A percentile compares a stretch with the other conserved stretches of the same genome.
Conservation (phyloP, 352 stramenopile genomes). For the Pythium phragmitis region DNA sequence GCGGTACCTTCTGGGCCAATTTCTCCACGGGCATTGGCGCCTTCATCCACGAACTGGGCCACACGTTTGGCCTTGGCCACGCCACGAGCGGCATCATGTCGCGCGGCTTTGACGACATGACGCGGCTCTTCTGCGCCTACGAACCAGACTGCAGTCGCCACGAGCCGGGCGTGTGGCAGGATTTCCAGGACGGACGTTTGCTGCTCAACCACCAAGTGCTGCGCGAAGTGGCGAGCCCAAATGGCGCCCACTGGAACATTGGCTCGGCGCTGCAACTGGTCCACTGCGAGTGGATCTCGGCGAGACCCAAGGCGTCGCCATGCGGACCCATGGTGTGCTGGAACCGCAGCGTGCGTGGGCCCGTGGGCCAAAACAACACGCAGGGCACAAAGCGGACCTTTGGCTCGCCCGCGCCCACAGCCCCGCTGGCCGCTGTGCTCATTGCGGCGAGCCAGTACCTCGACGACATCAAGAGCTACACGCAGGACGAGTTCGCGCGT, state of each 20-base stretch:
- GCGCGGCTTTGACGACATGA: conserved; percentile 76
- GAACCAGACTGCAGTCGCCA: conserved; percentile 17
- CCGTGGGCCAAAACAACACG: conserved; percentile 42
- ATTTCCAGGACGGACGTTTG: conserved; percentile 23
- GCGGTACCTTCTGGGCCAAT: conserved; percentile 61
- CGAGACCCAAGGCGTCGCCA: conserved; percentile 30
- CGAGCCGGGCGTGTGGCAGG: conserved; percentile 30
- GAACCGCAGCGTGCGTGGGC: conserved; percentile 41
- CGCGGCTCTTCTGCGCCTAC: conserved; percentile 51
- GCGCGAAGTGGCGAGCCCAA: conserved; percentile 30
- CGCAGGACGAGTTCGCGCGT: conserved; percentile 29
- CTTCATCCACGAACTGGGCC: conserved; percentile 64
- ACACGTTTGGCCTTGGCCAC: conserved; percentile 64
- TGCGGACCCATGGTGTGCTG: conserved; percentile 30
- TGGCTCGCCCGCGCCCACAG: conserved; percentile 6
- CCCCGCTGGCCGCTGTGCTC: conserved; percentile 43
- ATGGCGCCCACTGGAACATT: conserved; percentile 58
- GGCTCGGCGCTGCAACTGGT: conserved; percentile 49
- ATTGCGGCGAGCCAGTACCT: conserved; percentile 44
- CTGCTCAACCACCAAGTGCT: conserved; percentile 40
- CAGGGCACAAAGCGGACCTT: conserved; percentile 47
- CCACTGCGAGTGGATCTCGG: conserved; percentile 57
- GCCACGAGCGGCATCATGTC: conserved; percentile 60
- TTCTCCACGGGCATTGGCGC: conserved; percentile 64
- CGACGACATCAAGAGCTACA: conserved; percentile 41